Evolutionary conservation across 176 grass and related monocot genomes (phyloP), one percentile per base, ranked within the genome.

Genomic region (Avena sativa): DNA sequence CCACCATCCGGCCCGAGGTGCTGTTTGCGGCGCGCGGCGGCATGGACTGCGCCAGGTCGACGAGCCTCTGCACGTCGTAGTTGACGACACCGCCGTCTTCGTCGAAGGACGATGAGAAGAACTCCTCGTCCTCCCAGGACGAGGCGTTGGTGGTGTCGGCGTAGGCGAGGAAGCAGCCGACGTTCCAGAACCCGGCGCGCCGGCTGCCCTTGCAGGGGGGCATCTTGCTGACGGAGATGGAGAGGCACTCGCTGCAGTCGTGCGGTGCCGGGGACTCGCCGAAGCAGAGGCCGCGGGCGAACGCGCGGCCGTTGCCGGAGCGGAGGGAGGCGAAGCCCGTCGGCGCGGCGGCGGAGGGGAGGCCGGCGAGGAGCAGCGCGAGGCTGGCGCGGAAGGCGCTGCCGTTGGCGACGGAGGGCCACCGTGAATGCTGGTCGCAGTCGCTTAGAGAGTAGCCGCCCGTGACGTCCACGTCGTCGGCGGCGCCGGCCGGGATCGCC

Each of bases 251-350:
- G 12, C 55, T 25, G 81, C 81, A 89, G 0, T 58, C 12, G 23
- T 28, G 12, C 43, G 71, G 8, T 0, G 79, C 5, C 5, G 61
- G 23, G 12, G 68, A 15, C 16, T 89, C 81, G 1, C 47, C 49
- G 0, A 71, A 74, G 62, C 81, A 89, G 62, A 79, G 8, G 20
- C 48, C 74, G 17, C 61, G 75, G 6, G 20, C 51, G 46, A 61
- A 89, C 5, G 60, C 72, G 6, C 34, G n/a, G 49, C 59, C 21
- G 4, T 65, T 10, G 48, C 60, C 72, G 8, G 62, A 60, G 0
- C 9, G 16, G 48, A 44, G 11, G 46, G 4, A 57, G 32, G 62
- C n/a, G 62, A 80, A 89, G 74, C 87, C 36, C 9, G n/a, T 79
- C 8, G 15, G 74, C 17, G n/a, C 64, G 12, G 36, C 87, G 2